Evolutionary conservation across 495 filamentous ascomycete genomes (phyloP).

Genomic region (Xylaria acuta): DNA sequence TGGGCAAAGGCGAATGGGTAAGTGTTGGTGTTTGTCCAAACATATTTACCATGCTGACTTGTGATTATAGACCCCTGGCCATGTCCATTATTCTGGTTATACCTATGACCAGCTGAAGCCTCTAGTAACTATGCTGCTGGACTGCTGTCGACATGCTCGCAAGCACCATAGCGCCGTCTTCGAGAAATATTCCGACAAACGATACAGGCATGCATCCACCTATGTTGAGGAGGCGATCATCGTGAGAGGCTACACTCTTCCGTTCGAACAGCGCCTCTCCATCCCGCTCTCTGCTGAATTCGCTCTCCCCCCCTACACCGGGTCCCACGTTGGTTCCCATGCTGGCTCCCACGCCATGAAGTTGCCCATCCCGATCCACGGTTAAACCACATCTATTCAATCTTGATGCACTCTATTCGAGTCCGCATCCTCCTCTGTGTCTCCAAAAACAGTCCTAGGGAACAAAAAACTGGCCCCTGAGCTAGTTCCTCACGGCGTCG

Average conservation of each 20-base stretch:
- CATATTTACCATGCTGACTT: slow-evolving; percentile 35
- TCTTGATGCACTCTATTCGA: neutral
- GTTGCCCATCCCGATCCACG: slow-evolving; percentile 44
- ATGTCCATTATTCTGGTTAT: slow-evolving; percentile 92
- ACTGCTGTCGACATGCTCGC: slow-evolving; percentile 82
- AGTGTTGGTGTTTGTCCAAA: slow-evolving; percentile 42
- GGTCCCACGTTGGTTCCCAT: slow-evolving; percentile 27
- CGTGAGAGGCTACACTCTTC: slow-evolving; percentile 55
- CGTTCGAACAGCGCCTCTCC: slow-evolving; percentile 32
- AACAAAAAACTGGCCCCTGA: neutral
- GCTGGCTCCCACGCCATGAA: slow-evolving; percentile 32
- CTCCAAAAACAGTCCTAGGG: neutral
- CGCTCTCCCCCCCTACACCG: neutral
- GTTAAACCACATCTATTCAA: slow-evolving; percentile 27
- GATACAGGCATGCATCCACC: slow-evolving; percentile 80
- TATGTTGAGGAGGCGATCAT: slow-evolving; percentile 77
- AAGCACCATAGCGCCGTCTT: slow-evolving; percentile 86
- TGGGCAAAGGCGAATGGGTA: slow-evolving; percentile 93
- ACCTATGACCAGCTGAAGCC: slow-evolving; percentile 82
- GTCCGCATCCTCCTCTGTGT: neutral
- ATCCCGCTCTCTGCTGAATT: slow-evolving; percentile 18
- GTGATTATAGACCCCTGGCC: slow-evolving; percentile 68
- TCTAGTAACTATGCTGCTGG: slow-evolving; percentile 75
- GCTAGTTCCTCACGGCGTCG: neutral
- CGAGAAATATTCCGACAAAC: slow-evolving; percentile 86